Evolutionary conservation across 1,284 basidiomycete species (phyloP).

Genomic region (Termitomyces sp.): DNA sequence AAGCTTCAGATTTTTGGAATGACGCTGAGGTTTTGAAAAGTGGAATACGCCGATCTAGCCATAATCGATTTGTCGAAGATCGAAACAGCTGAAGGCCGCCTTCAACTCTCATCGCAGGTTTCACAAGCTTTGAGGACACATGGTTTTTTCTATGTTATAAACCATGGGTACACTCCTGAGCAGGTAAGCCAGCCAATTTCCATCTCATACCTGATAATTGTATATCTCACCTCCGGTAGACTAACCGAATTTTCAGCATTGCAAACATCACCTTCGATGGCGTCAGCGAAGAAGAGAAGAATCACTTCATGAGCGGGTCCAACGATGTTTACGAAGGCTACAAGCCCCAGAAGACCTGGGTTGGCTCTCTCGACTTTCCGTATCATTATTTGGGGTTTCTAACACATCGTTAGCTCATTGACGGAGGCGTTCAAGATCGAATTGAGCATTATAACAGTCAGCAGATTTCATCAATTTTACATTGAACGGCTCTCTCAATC

Average conservation of each 20-base stretch:
- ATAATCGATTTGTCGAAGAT: constrained; percentile 57
- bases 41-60: constrained; percentile 63
- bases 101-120: constrained; percentile 42
- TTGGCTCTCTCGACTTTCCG: constrained; percentile 21
- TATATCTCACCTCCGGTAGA: constrained; percentile 25
- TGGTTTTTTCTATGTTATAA: constrained; percentile 60
- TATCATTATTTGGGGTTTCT: not conserved
- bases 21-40: constrained; percentile 26
- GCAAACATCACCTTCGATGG: constrained; percentile 54
- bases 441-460: constrained; percentile 26
- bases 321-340: constrained; percentile 55
- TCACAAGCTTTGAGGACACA: constrained; percentile 53
- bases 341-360: constrained; percentile 52
- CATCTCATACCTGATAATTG: too few species aligned
- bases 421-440: constrained; percentile 51
- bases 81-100: constrained; percentile 41
- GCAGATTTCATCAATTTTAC: not conserved
- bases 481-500: not conserved
- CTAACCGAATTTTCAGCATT: constrained; percentile 53
- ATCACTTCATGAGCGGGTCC: constrained; percentile 43
- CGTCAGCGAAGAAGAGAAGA: constrained; percentile 54
- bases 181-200: constrained; percentile 34
- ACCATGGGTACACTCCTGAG: constrained; percentile 49
- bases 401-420: constrained; percentile 35
- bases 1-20: not conserved